These are phyloP conservation scores for Falciphora oryzae DNA, from an alignment of 2,329 filamentous ascomycete genomes.

Conservation along the genomic window DNA sequence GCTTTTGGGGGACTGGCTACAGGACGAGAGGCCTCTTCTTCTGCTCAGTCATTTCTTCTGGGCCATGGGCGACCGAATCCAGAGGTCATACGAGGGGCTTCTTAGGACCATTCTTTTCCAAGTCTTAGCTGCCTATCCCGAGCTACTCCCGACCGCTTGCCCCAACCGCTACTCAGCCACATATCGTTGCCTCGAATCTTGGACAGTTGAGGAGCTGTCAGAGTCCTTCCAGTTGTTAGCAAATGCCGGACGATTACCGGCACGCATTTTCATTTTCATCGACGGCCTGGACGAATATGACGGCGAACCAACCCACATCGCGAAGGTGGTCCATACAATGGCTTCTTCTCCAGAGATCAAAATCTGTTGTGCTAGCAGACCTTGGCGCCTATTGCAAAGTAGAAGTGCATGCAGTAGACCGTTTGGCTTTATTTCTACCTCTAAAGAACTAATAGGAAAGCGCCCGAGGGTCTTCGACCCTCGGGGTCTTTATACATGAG, in stretches of 20 bases:
- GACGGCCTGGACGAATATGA: conserved; percentile 23
- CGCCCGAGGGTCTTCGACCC: too few species aligned
- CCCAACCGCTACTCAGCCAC: neutral
- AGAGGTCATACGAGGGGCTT: conserved; percentile 30
- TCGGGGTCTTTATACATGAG: too few species aligned
- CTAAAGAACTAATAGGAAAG: too few species aligned
- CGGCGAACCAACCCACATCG: conserved; percentile 11
- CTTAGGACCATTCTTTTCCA: conserved; percentile 27
- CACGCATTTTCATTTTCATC: conserved; percentile 18
- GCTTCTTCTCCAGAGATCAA: conserved; percentile 18
- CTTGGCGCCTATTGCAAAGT: too few species aligned
- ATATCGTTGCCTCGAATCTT: conserved; percentile 5
- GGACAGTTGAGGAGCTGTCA: conserved; percentile 3
- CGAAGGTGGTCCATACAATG: conserved; percentile 9
- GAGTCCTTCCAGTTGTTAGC: neutral
- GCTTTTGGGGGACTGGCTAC: conserved; percentile 25
- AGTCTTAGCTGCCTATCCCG: conserved; percentile 17
- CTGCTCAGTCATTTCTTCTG: conserved; percentile 30
- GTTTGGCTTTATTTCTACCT: too few species aligned
- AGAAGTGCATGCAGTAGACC: too few species aligned
- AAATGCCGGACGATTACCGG: neutral
- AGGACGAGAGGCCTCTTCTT: conserved; percentile 14
- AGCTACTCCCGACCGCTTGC: conserved; percentile 14
- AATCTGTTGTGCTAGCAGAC: conserved; percentile 25
- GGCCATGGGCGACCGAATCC: conserved; percentile 23